Evolutionary conservation across 2,329 filamentous ascomycete genomes (phyloP), one percentile per base, ranked within the genome.

Genomic region (Leptographium procerum): DNA sequence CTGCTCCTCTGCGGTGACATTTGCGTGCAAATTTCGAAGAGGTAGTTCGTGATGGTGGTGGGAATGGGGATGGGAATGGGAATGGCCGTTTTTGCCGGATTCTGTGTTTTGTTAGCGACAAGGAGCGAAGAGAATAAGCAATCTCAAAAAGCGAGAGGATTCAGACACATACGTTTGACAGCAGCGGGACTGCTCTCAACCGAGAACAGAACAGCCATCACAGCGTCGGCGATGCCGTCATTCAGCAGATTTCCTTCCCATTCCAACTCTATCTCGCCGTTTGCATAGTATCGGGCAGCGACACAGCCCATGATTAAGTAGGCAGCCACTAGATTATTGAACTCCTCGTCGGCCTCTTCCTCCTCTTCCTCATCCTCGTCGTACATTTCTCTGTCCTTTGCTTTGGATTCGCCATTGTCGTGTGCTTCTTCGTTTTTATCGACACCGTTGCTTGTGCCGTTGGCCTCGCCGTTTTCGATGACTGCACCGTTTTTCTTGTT

Each of bases 161-260:
- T 29, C 2, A 24, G 19, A 14, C 16, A 60, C 80, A 73, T 78
- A 88, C 90, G 88, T 73, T 94, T 95, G 55, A 99, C 92, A 14
- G 94, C 92, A 16, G 94, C 94, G 6, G 92, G 94, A 57, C 89
- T 95, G 71, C 87, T 95, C 73, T 99, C 94, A 26, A 96, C 89
- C 0, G 88, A 91, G 65, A 96, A 84, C 13, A 99, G 79, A 3
- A 96, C 90, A 1, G 91, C 91, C 79, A 97, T 89, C 57, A 97
- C 88, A 19, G 94, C 91, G 72, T 99, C 94, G n/a, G 94, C 94
- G 67, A 99, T 95, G 61, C 91, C 89, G 68, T 99, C 94, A 70
- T 97, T 99, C 67, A 96, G 86, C 75, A 96, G 88, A 69, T 97
- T 99, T 59, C 91, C 94, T 70, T 97, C 92, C 94, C 94, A 99